These are phyloP conservation scores for Arxiozyma heterogenica DNA, from an alignment of 1,139 yeast genomes.

Conservation along the genomic window DNA sequence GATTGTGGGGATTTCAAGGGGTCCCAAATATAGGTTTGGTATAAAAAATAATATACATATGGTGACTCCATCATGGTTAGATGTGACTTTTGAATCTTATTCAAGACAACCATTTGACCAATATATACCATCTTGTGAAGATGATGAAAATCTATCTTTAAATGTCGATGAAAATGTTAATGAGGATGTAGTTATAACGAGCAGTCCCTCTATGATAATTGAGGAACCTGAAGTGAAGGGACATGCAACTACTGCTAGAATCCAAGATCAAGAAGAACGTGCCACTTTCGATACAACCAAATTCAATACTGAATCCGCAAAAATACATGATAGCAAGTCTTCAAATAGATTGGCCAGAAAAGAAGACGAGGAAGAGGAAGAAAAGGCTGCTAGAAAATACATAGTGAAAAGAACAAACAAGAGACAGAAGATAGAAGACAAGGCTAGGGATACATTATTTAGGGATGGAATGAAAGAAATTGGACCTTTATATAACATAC, in stretches of 20 bases:
- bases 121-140: background rate
- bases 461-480: background rate
- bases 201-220: background rate
- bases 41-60: background rate
- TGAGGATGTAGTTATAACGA: background rate
- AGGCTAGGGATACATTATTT: background rate
- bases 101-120: background rate
- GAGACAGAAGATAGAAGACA: background rate
- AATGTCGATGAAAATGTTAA: background rate
- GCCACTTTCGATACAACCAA: background rate
- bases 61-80: background rate
- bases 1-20: background rate
- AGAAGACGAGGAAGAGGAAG: background rate
- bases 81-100: background rate
- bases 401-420: background rate
- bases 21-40: background rate
- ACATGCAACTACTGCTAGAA: background rate
- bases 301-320: background rate
- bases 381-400: background rate
- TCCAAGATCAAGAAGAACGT: background rate
- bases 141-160: background rate
- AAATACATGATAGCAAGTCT: background rate
- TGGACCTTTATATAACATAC: conserved; percentile 28
- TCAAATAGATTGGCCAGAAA: background rate
- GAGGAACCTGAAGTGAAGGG: background rate